A percentile compares a stretch with the other conserved stretches of the same genome.
These are phyloP conservation scores for Backusella macrospora DNA, from an alignment of 192 early-diverging fungal species.

Conservation along the genomic window DNA sequence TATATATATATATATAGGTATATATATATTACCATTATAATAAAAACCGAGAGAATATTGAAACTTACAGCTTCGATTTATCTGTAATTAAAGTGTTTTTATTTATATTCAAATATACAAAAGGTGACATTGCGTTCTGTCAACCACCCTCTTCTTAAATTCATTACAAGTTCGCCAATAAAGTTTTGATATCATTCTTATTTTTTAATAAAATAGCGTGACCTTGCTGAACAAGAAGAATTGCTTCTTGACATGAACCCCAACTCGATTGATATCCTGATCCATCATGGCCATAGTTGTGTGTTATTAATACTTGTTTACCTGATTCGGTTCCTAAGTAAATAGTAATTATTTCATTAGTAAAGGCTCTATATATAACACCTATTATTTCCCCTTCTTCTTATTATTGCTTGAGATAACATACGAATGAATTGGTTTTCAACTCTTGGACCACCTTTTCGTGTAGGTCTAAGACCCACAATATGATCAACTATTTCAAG, in stretches of 20 bases:
- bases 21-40: too few relatives aligned
- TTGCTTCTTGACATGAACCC: slow-evolving; percentile 49
- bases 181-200: neutral
- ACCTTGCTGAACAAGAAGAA: slow-evolving; percentile 41
- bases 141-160: neutral
- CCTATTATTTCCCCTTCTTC: neutral
- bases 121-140: neutral
- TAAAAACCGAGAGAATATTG: too few relatives aligned
- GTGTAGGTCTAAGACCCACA: slow-evolving; percentile 58
- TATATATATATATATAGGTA: too few relatives aligned
- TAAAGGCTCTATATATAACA: neutral
- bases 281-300: slow-evolving; percentile 69
- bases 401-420: neutral
- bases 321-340: slow-evolving; percentile 17
- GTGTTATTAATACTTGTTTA: slow-evolving; percentile 47
- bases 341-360: neutral
- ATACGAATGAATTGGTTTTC: slow-evolving; percentile 55
- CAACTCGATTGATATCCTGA: slow-evolving; percentile 65
- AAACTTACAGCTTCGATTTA: too few relatives aligned
- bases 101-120: neutral
- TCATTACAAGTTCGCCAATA: neutral
- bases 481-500: slow-evolving; percentile 48
- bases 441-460: slow-evolving; percentile 52
- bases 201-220: slow-evolving; percentile 8
- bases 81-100: neutral